Conservation (phyloP, 768 basidiomycete species). For the Hygrocybe coccinea region DNA sequence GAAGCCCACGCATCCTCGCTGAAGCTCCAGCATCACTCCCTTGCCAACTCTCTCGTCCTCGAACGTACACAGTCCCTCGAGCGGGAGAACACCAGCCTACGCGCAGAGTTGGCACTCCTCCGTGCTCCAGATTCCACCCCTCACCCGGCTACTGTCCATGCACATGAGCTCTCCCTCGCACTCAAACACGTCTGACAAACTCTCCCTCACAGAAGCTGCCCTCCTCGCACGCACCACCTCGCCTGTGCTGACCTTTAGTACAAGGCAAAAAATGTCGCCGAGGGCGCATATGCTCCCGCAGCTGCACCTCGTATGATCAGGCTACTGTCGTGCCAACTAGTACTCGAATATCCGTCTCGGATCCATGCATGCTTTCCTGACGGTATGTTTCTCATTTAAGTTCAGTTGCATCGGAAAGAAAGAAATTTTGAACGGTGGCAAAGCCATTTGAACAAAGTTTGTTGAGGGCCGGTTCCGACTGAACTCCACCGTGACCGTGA, state of each 20-base stretch:
- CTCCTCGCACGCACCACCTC: too few relatives aligned
- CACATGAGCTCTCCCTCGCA: conserved; percentile 58
- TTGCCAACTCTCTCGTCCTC: conserved; percentile 47
- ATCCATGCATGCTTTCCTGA: too few relatives aligned
- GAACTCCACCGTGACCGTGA: too few relatives aligned
- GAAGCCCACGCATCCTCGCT: conserved; percentile 63
- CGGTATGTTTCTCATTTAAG: too few relatives aligned
- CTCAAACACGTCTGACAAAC: conserved; percentile 63
- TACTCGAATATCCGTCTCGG: too few relatives aligned
- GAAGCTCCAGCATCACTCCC: conserved; percentile 59
- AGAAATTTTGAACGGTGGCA: too few relatives aligned
- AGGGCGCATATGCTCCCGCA: conserved; percentile 53
- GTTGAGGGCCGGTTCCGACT: too few relatives aligned
- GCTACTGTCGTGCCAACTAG: too few relatives aligned
- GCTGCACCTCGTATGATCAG: conserved; percentile 37
- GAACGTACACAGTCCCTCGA: conserved; percentile 48
- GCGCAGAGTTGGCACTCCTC: conserved; percentile 52
- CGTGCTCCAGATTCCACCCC: conserved; percentile 44
- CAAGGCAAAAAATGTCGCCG: conserved; percentile 39
- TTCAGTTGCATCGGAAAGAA: too few relatives aligned
- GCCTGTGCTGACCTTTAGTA: conserved; percentile 37
- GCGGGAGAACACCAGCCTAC: conserved; percentile 53
- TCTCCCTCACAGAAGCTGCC: conserved; percentile 47
- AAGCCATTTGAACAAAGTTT: too few relatives aligned
- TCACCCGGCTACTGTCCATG: conserved; percentile 29